Conservation (phyloP, 2,329 filamentous ascomycete species). For the Colletotrichum brevisporum region DNA sequence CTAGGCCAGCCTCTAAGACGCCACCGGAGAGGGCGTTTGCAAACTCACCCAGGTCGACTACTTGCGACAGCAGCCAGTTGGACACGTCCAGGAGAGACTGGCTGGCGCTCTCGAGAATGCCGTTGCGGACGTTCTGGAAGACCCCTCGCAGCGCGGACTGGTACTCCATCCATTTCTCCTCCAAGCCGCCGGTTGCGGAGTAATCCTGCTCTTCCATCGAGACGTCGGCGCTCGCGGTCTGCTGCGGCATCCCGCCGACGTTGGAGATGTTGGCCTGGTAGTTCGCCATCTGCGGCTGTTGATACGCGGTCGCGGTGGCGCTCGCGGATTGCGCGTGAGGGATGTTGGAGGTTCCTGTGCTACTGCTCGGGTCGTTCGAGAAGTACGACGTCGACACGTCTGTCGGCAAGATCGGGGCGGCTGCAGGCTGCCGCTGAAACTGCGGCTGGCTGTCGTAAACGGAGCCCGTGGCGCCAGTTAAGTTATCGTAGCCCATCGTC, state of each 20-base stretch:
- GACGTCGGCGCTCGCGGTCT: constrained; percentile 56
- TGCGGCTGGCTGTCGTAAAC: constrained; percentile 83
- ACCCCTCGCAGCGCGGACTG: constrained; percentile 74
- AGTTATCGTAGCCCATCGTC: constrained; percentile 77
- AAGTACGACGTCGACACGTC: constrained; percentile 84
- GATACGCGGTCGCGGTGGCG: constrained; percentile 73
- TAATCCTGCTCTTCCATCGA: constrained; percentile 73
- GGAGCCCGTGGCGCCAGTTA: constrained; percentile 55
- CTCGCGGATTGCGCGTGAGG: constrained; percentile 64
- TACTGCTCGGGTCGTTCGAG: constrained; percentile 74
- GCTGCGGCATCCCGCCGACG: constrained; percentile 61
- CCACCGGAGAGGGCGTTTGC: not conserved
- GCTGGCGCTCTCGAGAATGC: constrained; percentile 64
- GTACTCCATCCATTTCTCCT: constrained; percentile 78
- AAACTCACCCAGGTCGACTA: constrained; percentile 67
- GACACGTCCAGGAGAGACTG: constrained; percentile 68
- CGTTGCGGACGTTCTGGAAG: constrained; percentile 77
- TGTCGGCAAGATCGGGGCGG: constrained; percentile 79
- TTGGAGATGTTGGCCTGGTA: constrained; percentile 64
- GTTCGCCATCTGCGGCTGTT: constrained; percentile 68
- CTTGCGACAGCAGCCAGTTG: constrained; percentile 69
- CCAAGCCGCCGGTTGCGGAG: constrained; percentile 67
- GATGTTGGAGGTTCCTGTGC: constrained; percentile 69
- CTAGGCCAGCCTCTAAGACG: not conserved
- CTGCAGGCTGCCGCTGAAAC: constrained; percentile 83